Evolutionary conservation across 257 asterid species (phyloP), one percentile per base, ranked within the genome.

Genomic region (Petunia axillaris): DNA sequence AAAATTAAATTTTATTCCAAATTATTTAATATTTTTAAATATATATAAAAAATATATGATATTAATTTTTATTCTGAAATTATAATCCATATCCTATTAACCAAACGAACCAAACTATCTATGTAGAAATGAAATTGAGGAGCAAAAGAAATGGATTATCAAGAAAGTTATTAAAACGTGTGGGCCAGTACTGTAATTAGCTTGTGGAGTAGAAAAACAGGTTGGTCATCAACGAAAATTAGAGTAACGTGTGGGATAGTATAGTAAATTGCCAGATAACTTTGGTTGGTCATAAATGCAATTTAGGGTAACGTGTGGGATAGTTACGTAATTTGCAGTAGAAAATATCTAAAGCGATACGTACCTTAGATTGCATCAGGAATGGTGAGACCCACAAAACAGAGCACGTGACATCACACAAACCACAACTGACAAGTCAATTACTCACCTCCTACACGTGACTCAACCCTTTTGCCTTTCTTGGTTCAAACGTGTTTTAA

Each of bases 381-480:
- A 57, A 39, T 63, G 79, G 82, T 1, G 59, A 74, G 60, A 55
- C 39, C 81, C 62, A 81, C 63, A 54, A 62, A 50, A 83, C 77
- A 62, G 10, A 70, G 39, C 87, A 81, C 84, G 84, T 84, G 87
- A 84, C 82, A 50, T 62, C 82, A 59, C 25, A 53, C 16, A 50
- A 39, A 53, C 79, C 46, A 52, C 35, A 60, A 71, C 79, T 83
- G 79, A 80, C 83, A 57, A 57, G 64, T 39, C 67, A 75, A 80
- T 25, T 75, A 46, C 1, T 75, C 67, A 57, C 78, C 68, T 1
- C 43, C 64, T 71, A 75, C 80, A 62, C 85, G 85, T 82, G 85
- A 82, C 57, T 54, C 62, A 79, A 70, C 54, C 77, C 4, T 52
- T 25, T 16, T 46, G 25, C 3, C 0, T 75, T 54, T 81, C 80